A percentile compares a stretch with the other conserved stretches of the same genome.
Conservation (phyloP, 768 basidiomycete species). For the Hygrophorus russula region DNA sequence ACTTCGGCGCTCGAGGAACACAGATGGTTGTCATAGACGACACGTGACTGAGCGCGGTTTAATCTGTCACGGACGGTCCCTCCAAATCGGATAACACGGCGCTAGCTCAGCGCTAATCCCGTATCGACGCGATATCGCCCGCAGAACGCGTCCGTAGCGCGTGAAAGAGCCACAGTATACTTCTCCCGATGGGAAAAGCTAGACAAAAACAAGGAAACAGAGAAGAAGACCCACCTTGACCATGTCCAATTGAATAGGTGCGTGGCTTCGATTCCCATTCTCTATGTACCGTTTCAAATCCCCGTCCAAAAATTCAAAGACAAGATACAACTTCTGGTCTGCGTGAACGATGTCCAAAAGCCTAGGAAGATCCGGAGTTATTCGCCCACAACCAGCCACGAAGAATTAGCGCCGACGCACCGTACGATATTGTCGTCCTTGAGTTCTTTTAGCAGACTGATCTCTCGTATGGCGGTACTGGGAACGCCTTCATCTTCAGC, state of each 20-base stretch:
- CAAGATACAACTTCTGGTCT: slow-evolving; percentile 94
- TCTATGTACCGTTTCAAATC: slow-evolving; percentile 98
- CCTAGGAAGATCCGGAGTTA: slow-evolving; percentile 27
- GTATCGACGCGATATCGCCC: too few species aligned
- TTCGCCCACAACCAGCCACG: too few species aligned
- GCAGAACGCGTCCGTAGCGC: slow-evolving; percentile 1
- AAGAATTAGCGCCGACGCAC: slow-evolving; percentile 28
- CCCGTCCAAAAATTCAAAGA: slow-evolving; percentile 95
- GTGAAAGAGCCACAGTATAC: slow-evolving; percentile 4
- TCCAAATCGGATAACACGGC: background rate
- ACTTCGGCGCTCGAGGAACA: too few species aligned
- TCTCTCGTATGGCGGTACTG: slow-evolving; percentile 95
- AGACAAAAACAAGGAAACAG: background rate
- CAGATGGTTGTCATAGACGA: too few species aligned
- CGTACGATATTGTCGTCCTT: slow-evolving; percentile 94
- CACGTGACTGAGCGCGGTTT: background rate
- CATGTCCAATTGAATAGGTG: slow-evolving; percentile 60
- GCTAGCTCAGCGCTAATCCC: too few species aligned
- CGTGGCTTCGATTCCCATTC: slow-evolving; percentile 57
- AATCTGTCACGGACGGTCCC: too few species aligned
- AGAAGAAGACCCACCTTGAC: slow-evolving; percentile 56
- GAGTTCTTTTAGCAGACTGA: slow-evolving; percentile 92
- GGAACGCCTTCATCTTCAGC: slow-evolving; percentile 99
- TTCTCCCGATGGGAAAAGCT: background rate
- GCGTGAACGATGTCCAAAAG: slow-evolving; percentile 94